phyloP scores from a whole-genome alignment of 352 stramenopile genomes.

The Phytophthora vignae region DNA sequence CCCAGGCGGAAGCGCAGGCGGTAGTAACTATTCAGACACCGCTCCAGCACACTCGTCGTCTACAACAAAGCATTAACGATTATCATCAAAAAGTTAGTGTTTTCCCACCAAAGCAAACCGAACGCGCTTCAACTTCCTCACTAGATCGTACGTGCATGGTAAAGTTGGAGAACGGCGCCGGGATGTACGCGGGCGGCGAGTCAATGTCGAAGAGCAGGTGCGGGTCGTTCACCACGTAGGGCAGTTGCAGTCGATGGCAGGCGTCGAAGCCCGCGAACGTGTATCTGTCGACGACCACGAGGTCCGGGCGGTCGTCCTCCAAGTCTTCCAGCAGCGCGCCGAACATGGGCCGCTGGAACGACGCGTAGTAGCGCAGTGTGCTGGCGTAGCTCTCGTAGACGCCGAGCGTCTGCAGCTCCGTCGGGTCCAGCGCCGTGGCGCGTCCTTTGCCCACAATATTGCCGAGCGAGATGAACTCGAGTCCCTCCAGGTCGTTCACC shows the following conservation, averaged over 20 bases:
- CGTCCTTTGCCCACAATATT: slow-evolving; percentile 59
- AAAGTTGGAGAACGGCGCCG: slow-evolving; percentile 85
- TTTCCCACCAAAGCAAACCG: background rate
- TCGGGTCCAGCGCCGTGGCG: slow-evolving; percentile 34
- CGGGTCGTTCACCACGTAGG: slow-evolving; percentile 85
- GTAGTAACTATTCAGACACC: slow-evolving; percentile 83
- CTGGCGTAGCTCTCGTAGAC: slow-evolving; percentile 76
- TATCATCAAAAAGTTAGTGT: slow-evolving; percentile 21
- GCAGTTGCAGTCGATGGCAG: slow-evolving; percentile 66
- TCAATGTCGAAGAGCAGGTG: slow-evolving; percentile 89
- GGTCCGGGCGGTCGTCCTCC: slow-evolving; percentile 66
- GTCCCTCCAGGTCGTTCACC: slow-evolving; percentile 73
- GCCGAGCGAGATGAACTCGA: slow-evolving; percentile 86
- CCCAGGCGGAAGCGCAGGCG: slow-evolving; percentile 77
- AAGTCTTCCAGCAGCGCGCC: slow-evolving; percentile 62
- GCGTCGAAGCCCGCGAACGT: slow-evolving; percentile 84
- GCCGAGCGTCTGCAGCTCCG: slow-evolving; percentile 43
- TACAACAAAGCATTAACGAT: slow-evolving; percentile 23
- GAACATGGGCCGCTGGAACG: slow-evolving; percentile 85
- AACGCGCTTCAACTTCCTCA: background rate
- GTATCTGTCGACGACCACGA: slow-evolving; percentile 84
- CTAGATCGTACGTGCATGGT: slow-evolving; percentile 71
- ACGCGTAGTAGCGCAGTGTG: slow-evolving; percentile 79
- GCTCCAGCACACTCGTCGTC: slow-evolving; percentile 76
- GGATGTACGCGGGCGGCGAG: slow-evolving; percentile 77